Evolutionary conservation across 2,329 filamentous ascomycete species (phyloP).

Genomic region (Aspergillus intermedius): DNA sequence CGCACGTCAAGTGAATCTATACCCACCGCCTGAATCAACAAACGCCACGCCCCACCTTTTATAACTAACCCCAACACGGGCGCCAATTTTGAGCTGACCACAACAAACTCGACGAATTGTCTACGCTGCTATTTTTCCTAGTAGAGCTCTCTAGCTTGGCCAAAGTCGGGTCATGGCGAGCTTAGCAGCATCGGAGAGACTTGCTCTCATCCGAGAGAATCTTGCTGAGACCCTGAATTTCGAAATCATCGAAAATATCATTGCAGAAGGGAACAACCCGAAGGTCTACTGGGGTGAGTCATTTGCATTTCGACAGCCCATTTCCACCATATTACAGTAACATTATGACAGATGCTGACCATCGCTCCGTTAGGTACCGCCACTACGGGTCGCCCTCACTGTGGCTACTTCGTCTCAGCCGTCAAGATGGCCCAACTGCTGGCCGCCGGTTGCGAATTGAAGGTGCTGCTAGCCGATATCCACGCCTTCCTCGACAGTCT

Average conservation of each 20-base stretch:
- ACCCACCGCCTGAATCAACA: too few relatives aligned
- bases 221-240: conserved; percentile 75
- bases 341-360: conserved; percentile 2
- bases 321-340: conserved; percentile 16
- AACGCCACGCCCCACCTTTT: too few relatives aligned
- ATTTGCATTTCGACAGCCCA: neutral
- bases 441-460: conserved; percentile 74
- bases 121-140: too few relatives aligned
- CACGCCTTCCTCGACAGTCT: conserved; percentile 48
- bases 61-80: too few relatives aligned
- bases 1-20: too few relatives aligned
- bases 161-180: neutral
- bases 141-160: too few relatives aligned
- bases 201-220: conserved; percentile 72
- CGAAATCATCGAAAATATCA: conserved; percentile 37
- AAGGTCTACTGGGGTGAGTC: conserved; percentile 28
- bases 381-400: conserved; percentile 80
- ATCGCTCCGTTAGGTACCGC: conserved; percentile 48
- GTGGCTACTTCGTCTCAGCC: conserved; percentile 80
- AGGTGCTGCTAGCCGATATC: conserved; percentile 63
- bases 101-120: too few relatives aligned
- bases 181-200: conserved; percentile 33
- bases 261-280: conserved; percentile 24
- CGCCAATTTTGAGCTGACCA: too few relatives aligned
- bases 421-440: conserved; percentile 88